Evolutionary conservation across 768 basidiomycete species (phyloP).

Genomic region (Calocera cornea): DNA sequence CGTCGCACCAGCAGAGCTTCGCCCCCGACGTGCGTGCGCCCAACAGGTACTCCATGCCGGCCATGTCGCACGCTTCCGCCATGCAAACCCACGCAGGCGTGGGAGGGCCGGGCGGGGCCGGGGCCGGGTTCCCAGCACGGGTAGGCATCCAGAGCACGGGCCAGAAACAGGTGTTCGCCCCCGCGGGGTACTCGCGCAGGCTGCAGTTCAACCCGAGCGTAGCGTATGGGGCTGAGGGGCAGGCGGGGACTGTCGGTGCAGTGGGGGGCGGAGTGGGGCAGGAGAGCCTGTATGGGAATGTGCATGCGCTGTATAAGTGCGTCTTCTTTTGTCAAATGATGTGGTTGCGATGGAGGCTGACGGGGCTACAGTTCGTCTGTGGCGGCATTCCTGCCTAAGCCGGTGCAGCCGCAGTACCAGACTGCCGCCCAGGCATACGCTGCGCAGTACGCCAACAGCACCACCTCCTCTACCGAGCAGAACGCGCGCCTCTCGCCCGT

Average conservation of each 20-base stretch:
- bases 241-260: neutral
- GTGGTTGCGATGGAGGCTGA: neutral
- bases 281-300: neutral
- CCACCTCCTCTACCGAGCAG: neutral
- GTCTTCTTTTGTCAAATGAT: neutral
- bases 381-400: neutral
- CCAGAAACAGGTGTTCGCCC: neutral
- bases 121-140: neutral
- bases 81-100: too few species aligned
- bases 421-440: neutral
- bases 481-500: neutral
- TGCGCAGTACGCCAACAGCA: neutral
- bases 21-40: neutral
- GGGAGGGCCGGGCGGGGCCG: neutral
- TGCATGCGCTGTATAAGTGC: neutral
- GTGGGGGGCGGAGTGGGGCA: neutral
- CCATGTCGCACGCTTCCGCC: neutral
- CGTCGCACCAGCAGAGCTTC: neutral
- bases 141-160: neutral
- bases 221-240: neutral
- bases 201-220: slow-evolving; percentile 1
- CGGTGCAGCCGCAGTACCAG: neutral
- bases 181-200: neutral
- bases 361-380: neutral
- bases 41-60: neutral